Base-by-base conservation (phyloP, 768 basidiomycete genomes). In the Clathrus columnatus region DNA sequence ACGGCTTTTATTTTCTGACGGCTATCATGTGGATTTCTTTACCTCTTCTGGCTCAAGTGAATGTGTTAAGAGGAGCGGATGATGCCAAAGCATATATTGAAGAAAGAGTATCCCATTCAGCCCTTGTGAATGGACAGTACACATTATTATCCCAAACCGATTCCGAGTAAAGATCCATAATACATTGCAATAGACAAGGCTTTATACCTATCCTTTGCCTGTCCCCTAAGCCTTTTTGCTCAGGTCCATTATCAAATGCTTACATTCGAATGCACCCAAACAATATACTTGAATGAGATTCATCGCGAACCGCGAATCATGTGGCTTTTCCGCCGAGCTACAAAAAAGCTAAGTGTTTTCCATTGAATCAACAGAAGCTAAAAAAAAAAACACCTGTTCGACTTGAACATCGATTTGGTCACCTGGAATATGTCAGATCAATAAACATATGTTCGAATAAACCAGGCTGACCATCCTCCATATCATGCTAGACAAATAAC, bases 1-100 rank as follows among this genome's bases (percentile, higher is more conserved):
- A 87, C 59, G 84, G 85, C 2, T 97, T 96, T 69, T 83, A 90
- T 65, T 93, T 98, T 72, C 76, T 97, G 16, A 74, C 91, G 2
- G 55, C 75, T 50, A 88, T 95, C 85, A 73, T 96, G 11, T 85
- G 85, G 79, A 61, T 81, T 1, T 86, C 92, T 0, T 70, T 95
- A 1, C 94, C 93, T 0, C 70, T 95, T 0, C 74, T 99, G 6
- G 62, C 70, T 58, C 73, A 74, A 30, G 88, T 95, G 2, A 75
- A 93, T 64, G 75, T 90, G 1, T 81, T 83, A 45, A 65, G 65
- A 45, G 94, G 95, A 0, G 64, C 75, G 55, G 61, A 68, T 23
- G 80, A 83, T 43, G 84, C 81, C 2, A 63, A 58, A 27, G 59
- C 58, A 24, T 78, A 75, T 28, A 47, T 55, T 28, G 45, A 17